Conservation (phyloP, 2,329 filamentous ascomycete species). For the Colletotrichum aenigma region DNA sequence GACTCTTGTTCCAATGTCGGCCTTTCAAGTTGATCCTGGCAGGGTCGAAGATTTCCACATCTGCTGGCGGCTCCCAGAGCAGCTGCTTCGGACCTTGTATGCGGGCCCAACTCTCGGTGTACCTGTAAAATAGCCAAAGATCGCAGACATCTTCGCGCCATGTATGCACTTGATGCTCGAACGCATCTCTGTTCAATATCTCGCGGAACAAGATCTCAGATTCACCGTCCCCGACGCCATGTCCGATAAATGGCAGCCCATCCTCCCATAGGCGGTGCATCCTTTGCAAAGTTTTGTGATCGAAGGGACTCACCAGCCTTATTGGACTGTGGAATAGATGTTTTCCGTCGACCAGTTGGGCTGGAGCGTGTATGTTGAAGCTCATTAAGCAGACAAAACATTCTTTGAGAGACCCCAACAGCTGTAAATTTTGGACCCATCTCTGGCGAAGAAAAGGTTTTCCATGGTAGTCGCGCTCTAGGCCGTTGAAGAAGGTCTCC, state of each 20-base stretch:
- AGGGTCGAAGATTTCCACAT: neutral
- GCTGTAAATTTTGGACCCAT: neutral
- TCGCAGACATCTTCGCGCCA: fast-evolving
- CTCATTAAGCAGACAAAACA: neutral
- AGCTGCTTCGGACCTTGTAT: fast-evolving
- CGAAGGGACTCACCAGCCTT: fast-evolving
- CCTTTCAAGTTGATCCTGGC: neutral
- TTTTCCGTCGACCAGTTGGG: fast-evolving
- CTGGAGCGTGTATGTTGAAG: neutral
- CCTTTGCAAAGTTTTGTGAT: fast-evolving
- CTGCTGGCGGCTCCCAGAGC: neutral
- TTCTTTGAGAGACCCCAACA: neutral
- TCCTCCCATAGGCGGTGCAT: neutral
- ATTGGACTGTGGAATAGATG: neutral
- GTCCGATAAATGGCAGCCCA: neutral
- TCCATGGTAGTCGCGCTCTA: fast-evolving
- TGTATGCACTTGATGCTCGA: fast-evolving
- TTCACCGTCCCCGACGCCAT: fast-evolving
- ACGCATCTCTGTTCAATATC: neutral
- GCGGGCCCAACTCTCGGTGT: fast-evolving
- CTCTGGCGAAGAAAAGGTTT: neutral
- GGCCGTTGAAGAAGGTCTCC: neutral
- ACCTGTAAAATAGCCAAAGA: neutral
- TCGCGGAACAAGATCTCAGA: fast-evolving
- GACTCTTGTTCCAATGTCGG: neutral